Conservation (phyloP, 108 stramenopile genomes). For the Ochromonas danica region DNA sequence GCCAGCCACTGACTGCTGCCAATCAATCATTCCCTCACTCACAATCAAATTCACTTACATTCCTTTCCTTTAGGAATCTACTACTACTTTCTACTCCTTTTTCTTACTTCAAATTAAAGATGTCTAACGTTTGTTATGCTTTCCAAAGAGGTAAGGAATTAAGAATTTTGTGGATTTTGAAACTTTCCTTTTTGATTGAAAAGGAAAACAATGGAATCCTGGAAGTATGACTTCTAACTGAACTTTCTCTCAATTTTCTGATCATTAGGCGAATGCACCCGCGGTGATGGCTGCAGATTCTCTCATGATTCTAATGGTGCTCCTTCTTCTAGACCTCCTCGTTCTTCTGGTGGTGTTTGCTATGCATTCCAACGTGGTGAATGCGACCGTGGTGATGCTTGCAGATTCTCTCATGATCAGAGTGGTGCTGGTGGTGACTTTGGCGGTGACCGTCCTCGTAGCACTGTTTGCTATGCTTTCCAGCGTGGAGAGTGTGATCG, state of each 20-base stretch:
- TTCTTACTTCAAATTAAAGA: constrained; percentile 8
- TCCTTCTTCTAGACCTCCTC: neutral
- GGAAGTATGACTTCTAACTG: too few species aligned
- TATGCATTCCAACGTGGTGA: constrained; percentile 8
- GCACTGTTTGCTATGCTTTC: constrained; percentile 25
- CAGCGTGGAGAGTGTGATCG: constrained; percentile 27
- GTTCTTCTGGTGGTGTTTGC: constrained; percentile 6
- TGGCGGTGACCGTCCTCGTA: neutral
- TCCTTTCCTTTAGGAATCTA: too few species aligned
- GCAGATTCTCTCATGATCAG: constrained; percentile 32
- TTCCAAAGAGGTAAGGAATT: constrained; percentile 23
- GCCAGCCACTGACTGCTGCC: too few species aligned
- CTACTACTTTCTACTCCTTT: too few species aligned
- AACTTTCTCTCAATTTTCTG: constrained; percentile 9
- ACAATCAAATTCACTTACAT: too few species aligned
- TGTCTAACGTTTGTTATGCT: constrained; percentile 28
- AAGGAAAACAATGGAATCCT: too few species aligned
- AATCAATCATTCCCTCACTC: too few species aligned
- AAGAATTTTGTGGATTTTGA: too few species aligned
- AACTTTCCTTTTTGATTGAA: too few species aligned
- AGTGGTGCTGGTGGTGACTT: neutral
- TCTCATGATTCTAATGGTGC: constrained; percentile 4
- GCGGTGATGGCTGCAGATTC: constrained; percentile 30
- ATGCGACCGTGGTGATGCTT: neutral
- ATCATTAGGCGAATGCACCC: constrained; percentile 25